Conservation (phyloP, 1,284 basidiomycete species). For the Ceratobasidium sp. region DNA sequence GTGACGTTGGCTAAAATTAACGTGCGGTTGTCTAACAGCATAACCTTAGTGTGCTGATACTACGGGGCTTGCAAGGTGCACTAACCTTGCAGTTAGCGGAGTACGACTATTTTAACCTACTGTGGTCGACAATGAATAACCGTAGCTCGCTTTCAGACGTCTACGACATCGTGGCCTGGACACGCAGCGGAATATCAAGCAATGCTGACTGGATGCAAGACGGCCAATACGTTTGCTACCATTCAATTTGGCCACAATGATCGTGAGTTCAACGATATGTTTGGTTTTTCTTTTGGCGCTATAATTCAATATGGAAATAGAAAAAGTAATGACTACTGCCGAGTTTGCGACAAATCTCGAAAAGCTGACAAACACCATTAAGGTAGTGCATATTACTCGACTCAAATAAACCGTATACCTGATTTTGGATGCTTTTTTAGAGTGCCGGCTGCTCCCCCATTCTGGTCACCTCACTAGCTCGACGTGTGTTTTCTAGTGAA, state of each 20-base stretch:
- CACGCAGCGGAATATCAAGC: conserved; percentile 33
- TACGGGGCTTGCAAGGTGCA: conserved; percentile 27
- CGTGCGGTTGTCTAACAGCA: neutral
- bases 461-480: conserved; percentile 22
- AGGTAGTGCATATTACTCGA: neutral
- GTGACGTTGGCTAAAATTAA: neutral
- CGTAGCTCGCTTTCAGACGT: conserved; percentile 3
- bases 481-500: conserved; percentile 25
- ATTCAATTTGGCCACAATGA: conserved; percentile 30
- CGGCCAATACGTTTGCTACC: conserved; percentile 23
- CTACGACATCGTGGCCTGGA: conserved; percentile 22
- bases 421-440: neutral
- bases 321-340: conserved; percentile 26
- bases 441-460: conserved; percentile 28
- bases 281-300: neutral
- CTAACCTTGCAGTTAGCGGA: conserved; percentile 31
- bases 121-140: neutral
- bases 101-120: neutral
- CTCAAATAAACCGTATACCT: neutral
- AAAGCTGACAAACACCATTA: conserved; percentile 25
- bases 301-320: neutral
- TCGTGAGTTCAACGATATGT: neutral
- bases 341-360: conserved; percentile 33
- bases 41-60: conserved; percentile 28
- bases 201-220: conserved; percentile 32